These are phyloP conservation scores for Escallonia herrerae DNA, from an alignment of 129 eudicot genomes.

Conservation along the genomic window DNA sequence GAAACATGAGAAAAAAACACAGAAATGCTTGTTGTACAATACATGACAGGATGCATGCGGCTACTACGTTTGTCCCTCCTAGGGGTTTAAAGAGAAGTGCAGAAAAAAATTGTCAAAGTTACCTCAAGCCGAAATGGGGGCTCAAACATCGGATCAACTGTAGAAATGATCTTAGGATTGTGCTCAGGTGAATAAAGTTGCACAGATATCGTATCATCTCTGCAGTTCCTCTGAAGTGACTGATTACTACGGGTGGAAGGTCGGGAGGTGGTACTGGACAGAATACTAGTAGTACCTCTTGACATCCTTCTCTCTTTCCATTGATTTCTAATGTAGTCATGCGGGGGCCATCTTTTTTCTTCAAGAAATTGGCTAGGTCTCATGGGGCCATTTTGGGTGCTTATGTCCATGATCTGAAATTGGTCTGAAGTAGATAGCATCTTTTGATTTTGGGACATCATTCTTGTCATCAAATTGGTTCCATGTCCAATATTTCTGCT, in stretches of 20 bases:
- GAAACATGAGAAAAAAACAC: background rate
- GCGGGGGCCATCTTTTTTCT: conserved; percentile 60
- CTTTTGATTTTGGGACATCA: conserved; percentile 18
- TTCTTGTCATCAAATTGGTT: conserved; percentile 15
- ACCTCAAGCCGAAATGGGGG: conserved; percentile 28
- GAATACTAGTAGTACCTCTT: conserved; percentile 4
- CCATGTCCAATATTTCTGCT: conserved; percentile 19
- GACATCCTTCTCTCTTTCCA: conserved; percentile 25
- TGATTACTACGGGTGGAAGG: conserved; percentile 2
- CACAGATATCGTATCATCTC: conserved; percentile 10
- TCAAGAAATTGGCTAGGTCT: conserved; percentile 47
- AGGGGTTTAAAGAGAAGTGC: too few species aligned
- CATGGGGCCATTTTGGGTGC: conserved; percentile 14
- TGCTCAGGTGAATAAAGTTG: conserved; percentile 13
- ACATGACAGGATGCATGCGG: background rate
- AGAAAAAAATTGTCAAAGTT: background rate
- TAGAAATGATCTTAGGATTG: conserved; percentile 5
- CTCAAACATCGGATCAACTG: conserved; percentile 12
- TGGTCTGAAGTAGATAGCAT: conserved; percentile 10
- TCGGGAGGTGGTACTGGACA: conserved; percentile 2
- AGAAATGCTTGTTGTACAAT: background rate
- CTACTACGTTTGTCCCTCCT: background rate
- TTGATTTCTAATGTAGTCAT: conserved; percentile 11
- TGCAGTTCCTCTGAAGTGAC: conserved; percentile 13
- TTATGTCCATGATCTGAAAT: background rate